Base-by-base conservation (phyloP, 352 stramenopile species). In the Pythium pyrilobum region DNA sequence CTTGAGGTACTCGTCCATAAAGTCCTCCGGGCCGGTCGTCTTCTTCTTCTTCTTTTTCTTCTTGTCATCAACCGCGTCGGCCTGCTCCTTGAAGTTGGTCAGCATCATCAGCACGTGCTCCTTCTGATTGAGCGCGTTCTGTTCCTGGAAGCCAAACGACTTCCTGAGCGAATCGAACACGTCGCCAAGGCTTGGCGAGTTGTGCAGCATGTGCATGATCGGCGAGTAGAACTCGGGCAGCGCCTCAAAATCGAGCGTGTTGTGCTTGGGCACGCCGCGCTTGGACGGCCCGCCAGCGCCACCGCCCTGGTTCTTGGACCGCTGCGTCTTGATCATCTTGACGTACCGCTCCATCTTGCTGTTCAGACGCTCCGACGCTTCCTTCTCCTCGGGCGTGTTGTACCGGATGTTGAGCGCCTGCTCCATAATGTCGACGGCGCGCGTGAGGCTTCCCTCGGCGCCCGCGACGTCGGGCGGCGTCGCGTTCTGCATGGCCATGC, bases 81-180 rank as follows among this genome's bases (percentile, higher is more conserved):
- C 54, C 38, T 75, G 66, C 47, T 78, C 66, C 34, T 78, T 75
- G 21, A 68, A 73, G 47, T 78, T 75, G 41, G 63, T 75, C 33
- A 78, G 40, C 15, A 78, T 37, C 53, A 78, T 52, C 9, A 71
- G 60, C 37, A 78, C 37, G 66, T 81, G 66, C 36, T 77, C 71
- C 33, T 65, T 70, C 49, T 74, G 68, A 54, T 76, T 74, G 28
- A 60, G 18, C 25, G 59, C 63, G 53, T 76, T 89, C 42, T 71
- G 59, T 34, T 87, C 76, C 66, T 98, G 91, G 67, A 98, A 97
- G 27, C 89, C 91, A 66, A 97, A 97, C 56, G 90, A 91, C 54
- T 89, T 91, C 21, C 87, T 89, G 29, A 97, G 64, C 55, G 88
- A 84, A 47, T 95, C 85, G 53, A 84, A 95, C 9, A 78, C 32